Percentiles rank a stretch among this genome's conserved stretches.
Conservation (phyloP, 805 yeast genomes). For the Ogataea pignaliae region DNA sequence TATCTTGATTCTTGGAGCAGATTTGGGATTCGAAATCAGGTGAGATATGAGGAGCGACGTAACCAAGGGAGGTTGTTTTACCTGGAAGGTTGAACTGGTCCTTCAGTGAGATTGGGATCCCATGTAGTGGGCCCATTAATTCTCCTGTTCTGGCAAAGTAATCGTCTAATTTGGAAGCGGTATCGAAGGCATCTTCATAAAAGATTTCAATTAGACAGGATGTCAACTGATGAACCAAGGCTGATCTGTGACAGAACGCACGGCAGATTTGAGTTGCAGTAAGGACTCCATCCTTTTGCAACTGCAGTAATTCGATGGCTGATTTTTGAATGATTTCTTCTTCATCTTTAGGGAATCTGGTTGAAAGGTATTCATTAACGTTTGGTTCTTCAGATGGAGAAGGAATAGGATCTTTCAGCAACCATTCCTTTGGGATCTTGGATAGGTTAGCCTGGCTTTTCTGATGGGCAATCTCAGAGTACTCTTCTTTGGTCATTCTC, state of each 20-base stretch:
- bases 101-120: constrained; percentile 42
- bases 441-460: constrained; percentile 17
- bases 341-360: constrained; percentile 22
- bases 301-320: constrained; percentile 20
- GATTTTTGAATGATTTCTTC: constrained; percentile 17
- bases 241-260: constrained; percentile 41
- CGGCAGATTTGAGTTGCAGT: constrained; percentile 33
- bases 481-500: constrained; percentile 8
- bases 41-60: constrained; percentile 31
- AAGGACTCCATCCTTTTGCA: constrained; percentile 28
- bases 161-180: constrained; percentile 37
- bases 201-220: constrained; percentile 40
- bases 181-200: constrained; percentile 34
- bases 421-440: constrained; percentile 31
- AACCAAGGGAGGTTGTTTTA: constrained; percentile 37
- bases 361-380: constrained; percentile 18
- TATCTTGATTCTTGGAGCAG: constrained; percentile 27
- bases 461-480: constrained; percentile 15
- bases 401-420: constrained; percentile 20
- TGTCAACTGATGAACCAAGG: constrained; percentile 39
- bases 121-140: constrained; percentile 40
- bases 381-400: constrained; percentile 25
- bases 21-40: constrained; percentile 22
- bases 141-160: constrained; percentile 31
- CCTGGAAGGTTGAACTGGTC: constrained; percentile 40